A percentile compares a stretch with the other conserved stretches of the same genome.
Evolutionary conservation across 1,284 basidiomycete genomes (phyloP).

Genomic region (Malassezia restricta): DNA sequence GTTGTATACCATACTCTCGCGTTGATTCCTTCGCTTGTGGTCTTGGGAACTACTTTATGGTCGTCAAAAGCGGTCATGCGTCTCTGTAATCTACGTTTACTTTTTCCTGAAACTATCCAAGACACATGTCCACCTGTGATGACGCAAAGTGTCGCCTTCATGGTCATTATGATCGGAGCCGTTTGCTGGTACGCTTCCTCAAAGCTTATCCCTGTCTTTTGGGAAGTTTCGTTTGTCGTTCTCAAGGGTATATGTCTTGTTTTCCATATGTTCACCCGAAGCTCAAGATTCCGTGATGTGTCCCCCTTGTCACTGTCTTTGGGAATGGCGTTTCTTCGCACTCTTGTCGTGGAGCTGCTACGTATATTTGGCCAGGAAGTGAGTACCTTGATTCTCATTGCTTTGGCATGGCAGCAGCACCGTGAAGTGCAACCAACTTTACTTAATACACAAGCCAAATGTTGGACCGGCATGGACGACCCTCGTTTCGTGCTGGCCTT

Average conservation of each 20-base stretch:
- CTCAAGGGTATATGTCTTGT: background rate
- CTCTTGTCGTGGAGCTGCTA: constrained; percentile 9
- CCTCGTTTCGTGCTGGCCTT: constrained; percentile 13
- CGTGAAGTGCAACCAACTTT: background rate
- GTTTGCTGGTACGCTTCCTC: constrained; percentile 12
- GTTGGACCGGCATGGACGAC: constrained; percentile 11
- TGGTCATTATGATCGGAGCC: background rate
- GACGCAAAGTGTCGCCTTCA: background rate
- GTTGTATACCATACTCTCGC: constrained; percentile 2
- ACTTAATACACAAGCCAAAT: background rate
- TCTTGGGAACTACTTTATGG: background rate
- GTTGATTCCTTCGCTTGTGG: background rate
- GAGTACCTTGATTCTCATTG: constrained; percentile 7
- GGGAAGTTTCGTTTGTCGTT: constrained; percentile 2
- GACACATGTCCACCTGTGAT: background rate
- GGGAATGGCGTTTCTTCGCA: background rate
- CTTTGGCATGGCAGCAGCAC: constrained; percentile 3
- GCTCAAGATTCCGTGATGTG: background rate
- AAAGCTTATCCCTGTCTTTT: constrained; percentile 9
- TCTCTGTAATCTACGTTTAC: constrained; percentile 8
- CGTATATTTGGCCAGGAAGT: constrained; percentile 6
- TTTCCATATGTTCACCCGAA: background rate
- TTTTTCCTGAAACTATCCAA: constrained; percentile 3
- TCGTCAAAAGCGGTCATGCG: background rate
- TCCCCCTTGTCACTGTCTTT: background rate